phyloP scores from a whole-genome alignment of 306 rosid species.

The Urtica urens region DNA sequence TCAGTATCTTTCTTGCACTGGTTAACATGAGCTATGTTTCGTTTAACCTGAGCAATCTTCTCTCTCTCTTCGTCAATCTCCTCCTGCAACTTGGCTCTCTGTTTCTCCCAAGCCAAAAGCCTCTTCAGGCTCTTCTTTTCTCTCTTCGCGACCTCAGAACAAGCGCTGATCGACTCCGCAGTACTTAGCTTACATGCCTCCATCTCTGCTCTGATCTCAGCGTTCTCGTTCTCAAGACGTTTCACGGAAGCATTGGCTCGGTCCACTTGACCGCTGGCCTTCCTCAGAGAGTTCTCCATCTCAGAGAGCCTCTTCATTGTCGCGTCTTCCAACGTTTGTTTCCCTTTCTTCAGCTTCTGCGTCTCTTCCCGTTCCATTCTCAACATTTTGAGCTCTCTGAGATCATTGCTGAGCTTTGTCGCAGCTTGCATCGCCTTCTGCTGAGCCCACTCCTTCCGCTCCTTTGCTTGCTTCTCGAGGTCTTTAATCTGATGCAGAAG shows the following conservation, averaged over 20 bases:
- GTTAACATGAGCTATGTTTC: constrained; percentile 37
- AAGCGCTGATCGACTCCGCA: constrained; percentile 64
- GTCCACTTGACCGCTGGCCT: constrained; percentile 92
- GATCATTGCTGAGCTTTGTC: constrained; percentile 63
- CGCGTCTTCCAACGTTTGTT: constrained; percentile 68
- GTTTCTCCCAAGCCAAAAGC: constrained; percentile 93
- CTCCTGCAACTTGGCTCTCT: constrained; percentile 65
- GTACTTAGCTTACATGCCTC: constrained; percentile 98
- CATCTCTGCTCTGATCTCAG: constrained; percentile 94
- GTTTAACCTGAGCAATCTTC: constrained; percentile 55
- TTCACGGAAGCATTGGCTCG: constrained; percentile 80
- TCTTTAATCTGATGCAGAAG: constrained; percentile 72
- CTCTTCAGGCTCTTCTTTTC: constrained; percentile 76
- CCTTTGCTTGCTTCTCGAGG: constrained; percentile 76
- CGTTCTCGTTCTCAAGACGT: constrained; percentile 76
- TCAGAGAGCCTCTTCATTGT: constrained; percentile 87
- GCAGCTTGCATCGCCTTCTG: constrained; percentile 97
- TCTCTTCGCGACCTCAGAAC: constrained; percentile 81
- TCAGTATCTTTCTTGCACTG: constrained; percentile 60
- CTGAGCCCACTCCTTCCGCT: constrained; percentile 91
- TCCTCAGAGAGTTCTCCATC: constrained; percentile 90
- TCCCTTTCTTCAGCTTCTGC: constrained; percentile 86
- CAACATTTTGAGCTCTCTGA: constrained; percentile 71
- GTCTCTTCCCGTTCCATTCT: constrained; percentile 93
- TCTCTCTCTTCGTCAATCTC: constrained; percentile 58